Evolutionary conservation across 1,284 basidiomycete genomes (phyloP).

Genomic region (Boletus chippewaensis): DNA sequence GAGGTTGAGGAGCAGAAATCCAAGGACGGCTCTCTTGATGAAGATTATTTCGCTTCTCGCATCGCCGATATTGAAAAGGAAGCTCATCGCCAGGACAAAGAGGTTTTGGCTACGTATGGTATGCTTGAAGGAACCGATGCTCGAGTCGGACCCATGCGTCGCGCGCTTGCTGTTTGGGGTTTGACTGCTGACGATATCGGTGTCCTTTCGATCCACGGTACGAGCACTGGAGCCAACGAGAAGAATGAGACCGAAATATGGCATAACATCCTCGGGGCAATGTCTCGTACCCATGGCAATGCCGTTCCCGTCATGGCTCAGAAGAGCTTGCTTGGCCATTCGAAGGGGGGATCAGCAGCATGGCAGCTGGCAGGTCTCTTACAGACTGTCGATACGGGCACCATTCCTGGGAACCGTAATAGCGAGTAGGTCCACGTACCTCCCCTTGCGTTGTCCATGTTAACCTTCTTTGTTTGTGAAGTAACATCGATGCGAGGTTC

Average conservation of each 20-base stretch:
- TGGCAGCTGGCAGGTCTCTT: slow-evolving; percentile 96
- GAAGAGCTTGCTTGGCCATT: slow-evolving; percentile 93
- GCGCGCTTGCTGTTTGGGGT: slow-evolving; percentile 95
- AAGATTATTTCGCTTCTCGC: slow-evolving; percentile 67
- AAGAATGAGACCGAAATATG: slow-evolving; percentile 97
- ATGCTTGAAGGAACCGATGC: slow-evolving; percentile 91
- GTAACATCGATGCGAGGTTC: slow-evolving; percentile 92
- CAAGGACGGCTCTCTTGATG: slow-evolving; percentile 49
- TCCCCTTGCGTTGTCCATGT: slow-evolving; percentile 15
- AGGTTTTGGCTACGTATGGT: slow-evolving; percentile 83
- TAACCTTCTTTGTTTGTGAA: slow-evolving; percentile 26
- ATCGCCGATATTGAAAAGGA: slow-evolving; percentile 84
- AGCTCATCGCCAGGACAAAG: slow-evolving; percentile 85
- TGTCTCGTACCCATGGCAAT: slow-evolving; percentile 87
- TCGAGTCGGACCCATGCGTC: slow-evolving; percentile 83
- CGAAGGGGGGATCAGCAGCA: slow-evolving; percentile 95
- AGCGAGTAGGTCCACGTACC: slow-evolving; percentile 61
- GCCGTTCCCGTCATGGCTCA: slow-evolving; percentile 96
- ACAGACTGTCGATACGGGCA: slow-evolving; percentile 80
- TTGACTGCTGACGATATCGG: slow-evolving; percentile 90
- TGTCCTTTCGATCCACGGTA: slow-evolving; percentile 86
- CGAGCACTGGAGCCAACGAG: slow-evolving; percentile 96
- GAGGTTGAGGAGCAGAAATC: slow-evolving; percentile 64
- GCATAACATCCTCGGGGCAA: slow-evolving; percentile 87
- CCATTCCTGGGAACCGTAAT: slow-evolving; percentile 96